phyloP scores from a whole-genome alignment of 2,329 filamentous ascomycete genomes.

The Sarocladiaceae sp. region DNA sequence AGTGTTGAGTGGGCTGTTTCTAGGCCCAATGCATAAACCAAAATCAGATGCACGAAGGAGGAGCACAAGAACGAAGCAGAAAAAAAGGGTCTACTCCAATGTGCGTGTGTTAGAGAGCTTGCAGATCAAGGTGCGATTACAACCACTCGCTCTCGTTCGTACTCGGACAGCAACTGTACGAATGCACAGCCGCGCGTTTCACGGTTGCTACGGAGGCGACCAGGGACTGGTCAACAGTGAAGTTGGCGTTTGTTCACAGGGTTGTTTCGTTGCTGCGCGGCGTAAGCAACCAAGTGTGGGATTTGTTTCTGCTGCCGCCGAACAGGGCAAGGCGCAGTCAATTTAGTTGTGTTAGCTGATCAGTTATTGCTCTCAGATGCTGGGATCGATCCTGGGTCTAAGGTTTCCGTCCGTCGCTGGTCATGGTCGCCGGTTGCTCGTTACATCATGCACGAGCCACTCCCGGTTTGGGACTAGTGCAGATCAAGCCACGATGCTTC shows the following conservation, averaged over 20 bases:
- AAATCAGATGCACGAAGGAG: neutral
- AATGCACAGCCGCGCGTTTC: neutral
- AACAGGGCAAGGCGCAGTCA: neutral
- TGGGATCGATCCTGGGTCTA: too few species aligned
- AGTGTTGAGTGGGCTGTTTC: neutral
- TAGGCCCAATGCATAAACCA: neutral
- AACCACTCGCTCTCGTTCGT: neutral
- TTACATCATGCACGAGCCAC: conserved; percentile 4
- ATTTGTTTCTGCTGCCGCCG: neutral
- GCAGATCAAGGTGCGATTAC: neutral
- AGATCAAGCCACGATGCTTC: neutral
- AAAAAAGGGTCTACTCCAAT: neutral
- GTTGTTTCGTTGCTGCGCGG: neutral
- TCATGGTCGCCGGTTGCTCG: neutral
- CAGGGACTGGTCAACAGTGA: neutral
- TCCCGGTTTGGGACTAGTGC: neutral
- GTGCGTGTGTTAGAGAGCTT: neutral
- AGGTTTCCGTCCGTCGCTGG: too few species aligned
- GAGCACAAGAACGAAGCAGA: neutral
- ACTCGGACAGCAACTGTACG: neutral
- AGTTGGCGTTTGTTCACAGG: neutral
- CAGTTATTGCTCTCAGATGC: neutral
- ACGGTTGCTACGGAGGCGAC: neutral
- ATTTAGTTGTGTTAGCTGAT: neutral
- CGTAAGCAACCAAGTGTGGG: neutral